Percentiles rank a stretch among this genome's conserved stretches.
Evolutionary conservation across 192 early-diverging fungal species (phyloP).

Genomic region (Phlyctochytrium bullatum): DNA sequence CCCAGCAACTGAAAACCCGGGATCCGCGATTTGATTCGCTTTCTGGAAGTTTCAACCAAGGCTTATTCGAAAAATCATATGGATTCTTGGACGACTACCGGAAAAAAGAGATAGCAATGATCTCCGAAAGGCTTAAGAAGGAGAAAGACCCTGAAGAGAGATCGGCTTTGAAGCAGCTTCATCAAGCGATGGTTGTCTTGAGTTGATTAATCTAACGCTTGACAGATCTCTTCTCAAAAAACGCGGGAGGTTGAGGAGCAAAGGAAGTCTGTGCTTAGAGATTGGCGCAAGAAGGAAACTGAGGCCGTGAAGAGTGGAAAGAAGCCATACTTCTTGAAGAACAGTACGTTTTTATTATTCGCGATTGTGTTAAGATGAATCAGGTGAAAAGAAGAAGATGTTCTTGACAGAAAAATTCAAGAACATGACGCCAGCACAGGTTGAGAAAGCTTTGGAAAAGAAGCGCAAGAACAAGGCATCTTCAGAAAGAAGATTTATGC

Average conservation of each 20-base stretch:
- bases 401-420: conserved; percentile 87
- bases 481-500: conserved; percentile 61
- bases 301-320: conserved; percentile 81
- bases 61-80: conserved; percentile 90
- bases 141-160: conserved; percentile 63
- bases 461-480: conserved; percentile 88
- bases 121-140: conserved; percentile 64
- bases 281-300: conserved; percentile 77
- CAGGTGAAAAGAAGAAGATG: conserved; percentile 77
- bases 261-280: conserved; percentile 62
- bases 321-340: conserved; percentile 91
- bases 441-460: conserved; percentile 90
- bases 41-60: conserved; percentile 87
- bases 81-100: conserved; percentile 81
- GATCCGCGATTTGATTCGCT: conserved; percentile 94
- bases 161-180: conserved; percentile 53
- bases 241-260: conserved; percentile 40
- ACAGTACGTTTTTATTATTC: conserved; percentile 52
- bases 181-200: conserved; percentile 64
- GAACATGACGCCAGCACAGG: conserved; percentile 59
- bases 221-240: conserved; percentile 29
- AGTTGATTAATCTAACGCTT: conserved; percentile 1
- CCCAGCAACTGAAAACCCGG: conserved; percentile 64
- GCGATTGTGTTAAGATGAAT: not conserved
- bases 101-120: conserved; percentile 66